Evolutionary conservation across 1,284 basidiomycete species (phyloP).

Genomic region (Dichomitus squalens): DNA sequence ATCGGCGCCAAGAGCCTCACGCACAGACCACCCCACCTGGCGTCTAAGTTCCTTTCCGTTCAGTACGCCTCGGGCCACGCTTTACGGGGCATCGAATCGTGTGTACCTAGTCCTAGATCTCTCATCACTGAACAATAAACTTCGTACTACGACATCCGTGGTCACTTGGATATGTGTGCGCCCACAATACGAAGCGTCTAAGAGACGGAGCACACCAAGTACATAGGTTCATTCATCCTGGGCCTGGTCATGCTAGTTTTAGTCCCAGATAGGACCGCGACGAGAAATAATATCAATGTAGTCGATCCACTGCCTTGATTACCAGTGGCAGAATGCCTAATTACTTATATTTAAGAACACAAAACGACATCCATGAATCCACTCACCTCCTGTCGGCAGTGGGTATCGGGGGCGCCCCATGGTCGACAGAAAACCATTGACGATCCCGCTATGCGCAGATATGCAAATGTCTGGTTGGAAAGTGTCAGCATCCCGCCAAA

Average conservation of each 20-base stretch:
- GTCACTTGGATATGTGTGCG: too few relatives aligned
- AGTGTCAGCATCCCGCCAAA: background rate
- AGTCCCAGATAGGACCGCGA: too few relatives aligned
- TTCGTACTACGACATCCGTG: too few relatives aligned
- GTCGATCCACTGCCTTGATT: background rate
- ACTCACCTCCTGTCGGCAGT: conserved; percentile 64
- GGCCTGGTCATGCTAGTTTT: too few relatives aligned
- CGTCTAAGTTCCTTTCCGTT: too few relatives aligned
- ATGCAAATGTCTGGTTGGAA: conserved; percentile 56
- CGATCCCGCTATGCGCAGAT: conserved; percentile 64
- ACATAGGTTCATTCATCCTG: background rate
- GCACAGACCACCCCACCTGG: conserved; percentile 32
- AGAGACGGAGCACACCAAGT: too few relatives aligned
- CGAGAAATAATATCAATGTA: too few relatives aligned
- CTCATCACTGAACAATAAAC: too few relatives aligned
- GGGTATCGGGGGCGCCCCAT: conserved; percentile 45
- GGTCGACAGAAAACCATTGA: conserved; percentile 52
- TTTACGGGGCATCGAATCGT: too few relatives aligned
- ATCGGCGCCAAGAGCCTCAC: conserved; percentile 13
- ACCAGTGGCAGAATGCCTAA: conserved; percentile 8
- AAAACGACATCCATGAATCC: background rate
- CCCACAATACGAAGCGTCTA: too few relatives aligned
- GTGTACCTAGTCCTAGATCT: too few relatives aligned
- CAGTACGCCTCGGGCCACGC: too few relatives aligned
- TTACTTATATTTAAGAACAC: background rate